Evolutionary conservation across 306 rosid genomes (phyloP), one percentile per base, ranked within the genome.

Genomic region (Dalbergia cochinchinensis): DNA sequence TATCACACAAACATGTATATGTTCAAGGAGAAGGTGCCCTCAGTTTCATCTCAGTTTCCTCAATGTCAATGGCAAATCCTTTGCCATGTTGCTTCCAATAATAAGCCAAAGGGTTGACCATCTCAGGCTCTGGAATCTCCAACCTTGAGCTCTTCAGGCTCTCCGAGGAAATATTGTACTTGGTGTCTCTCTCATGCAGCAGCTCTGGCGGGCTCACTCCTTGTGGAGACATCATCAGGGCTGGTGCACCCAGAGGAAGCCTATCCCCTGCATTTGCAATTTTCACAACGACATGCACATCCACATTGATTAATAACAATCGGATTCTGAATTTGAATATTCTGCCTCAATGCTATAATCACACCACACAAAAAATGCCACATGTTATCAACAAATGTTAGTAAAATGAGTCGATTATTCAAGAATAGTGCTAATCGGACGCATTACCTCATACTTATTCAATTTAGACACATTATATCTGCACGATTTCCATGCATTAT

Each of bases 191-290:
- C 78, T 72, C 77, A 22, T 8, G 69, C 73, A 88, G 11, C 73
- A 93, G 51, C 26, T 88, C 93, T 64, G 87, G 74, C 85, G 78
- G 78, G 3, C 42, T 81, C 81, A 70, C 89, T 3, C 88, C 86
- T 31, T 93, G 97, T 5, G 92, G 94, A 3, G 98, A 93, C 93
- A 93, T 83, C 97, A 93, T 93, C 67, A 93, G 74, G 0, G 94
- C 85, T 5, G 97, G 94, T 54, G 94, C 91, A 22, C 98, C 97
- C 71, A 90, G 1, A 12, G 98, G 98, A 74, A 93, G 88, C 80
- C 35, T 86, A 58, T 93, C 93, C 34, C 97, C 97, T 92, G 62
- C 48, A 54, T 34, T 71, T 39, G 2, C 33, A 58, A 31, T 69
- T 35, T 66, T 11, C 42, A 51, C 54, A 78, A 13, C 9, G 0